Conservation (phyloP, 345 rosid genomes). For the Acer yangbiense region DNA sequence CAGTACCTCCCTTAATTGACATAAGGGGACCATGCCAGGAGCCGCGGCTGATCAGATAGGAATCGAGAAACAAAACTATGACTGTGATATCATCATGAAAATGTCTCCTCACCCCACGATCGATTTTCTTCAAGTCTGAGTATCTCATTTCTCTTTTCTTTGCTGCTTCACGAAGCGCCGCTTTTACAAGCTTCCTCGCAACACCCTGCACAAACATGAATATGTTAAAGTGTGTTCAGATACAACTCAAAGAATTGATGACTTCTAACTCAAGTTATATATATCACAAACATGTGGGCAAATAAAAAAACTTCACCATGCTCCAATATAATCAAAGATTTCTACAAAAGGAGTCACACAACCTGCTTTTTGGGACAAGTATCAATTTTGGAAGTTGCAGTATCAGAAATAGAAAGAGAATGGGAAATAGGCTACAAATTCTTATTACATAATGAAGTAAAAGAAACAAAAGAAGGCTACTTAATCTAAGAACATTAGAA, state of each 20-base stretch:
- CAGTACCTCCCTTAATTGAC: constrained; percentile 66
- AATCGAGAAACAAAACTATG: constrained; percentile 75
- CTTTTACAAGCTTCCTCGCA: constrained; percentile 75
- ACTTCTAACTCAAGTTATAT: not conserved
- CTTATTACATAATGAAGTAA: not conserved
- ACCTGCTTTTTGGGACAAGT: not conserved
- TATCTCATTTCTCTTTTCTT: constrained; percentile 96
- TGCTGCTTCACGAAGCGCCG: constrained; percentile 85
- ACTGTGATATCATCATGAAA: constrained; percentile 96
- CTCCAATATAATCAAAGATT: not conserved
- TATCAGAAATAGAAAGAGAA: not conserved
- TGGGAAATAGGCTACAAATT: constrained; percentile 5
- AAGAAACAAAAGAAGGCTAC: not conserved
- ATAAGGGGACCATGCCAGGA: constrained; percentile 44
- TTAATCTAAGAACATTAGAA: constrained; percentile 15
- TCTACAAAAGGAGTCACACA: not conserved
- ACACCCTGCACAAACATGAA: constrained; percentile 53
- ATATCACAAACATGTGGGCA: not conserved
- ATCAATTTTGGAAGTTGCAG: not conserved
- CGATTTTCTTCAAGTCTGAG: constrained; percentile 91
- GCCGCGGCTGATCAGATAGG: constrained; percentile 51
- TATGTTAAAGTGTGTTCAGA: not conserved
- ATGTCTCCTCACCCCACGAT: constrained; percentile 92
- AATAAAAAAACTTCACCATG: too few relatives aligned
- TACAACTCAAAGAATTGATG: constrained; percentile 4